Conservation (phyloP, 2,329 filamentous ascomycete genomes). For the Trichoderma brevicompactum region DNA sequence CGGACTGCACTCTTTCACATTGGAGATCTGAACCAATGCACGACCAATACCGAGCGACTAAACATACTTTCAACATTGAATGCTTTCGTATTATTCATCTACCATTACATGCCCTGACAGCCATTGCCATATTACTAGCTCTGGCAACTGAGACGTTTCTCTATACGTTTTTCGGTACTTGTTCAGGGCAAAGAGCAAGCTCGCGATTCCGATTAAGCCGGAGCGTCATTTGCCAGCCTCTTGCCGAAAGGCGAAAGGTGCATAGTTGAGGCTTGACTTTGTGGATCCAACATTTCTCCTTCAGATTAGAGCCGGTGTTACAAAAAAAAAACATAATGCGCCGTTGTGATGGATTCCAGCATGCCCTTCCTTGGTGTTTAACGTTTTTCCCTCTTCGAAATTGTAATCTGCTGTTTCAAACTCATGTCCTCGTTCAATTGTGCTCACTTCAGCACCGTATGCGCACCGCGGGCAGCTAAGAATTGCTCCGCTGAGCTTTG, state of each 20-base stretch:
- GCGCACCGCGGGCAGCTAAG: constrained; percentile 85
- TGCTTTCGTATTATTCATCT: constrained; percentile 26
- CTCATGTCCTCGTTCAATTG: not conserved
- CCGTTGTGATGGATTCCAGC: not conserved
- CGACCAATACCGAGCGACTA: not conserved
- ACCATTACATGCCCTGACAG: constrained; percentile 56
- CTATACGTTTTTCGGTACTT: constrained; percentile 80
- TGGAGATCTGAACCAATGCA: not conserved
- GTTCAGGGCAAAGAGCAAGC: constrained; percentile 78
- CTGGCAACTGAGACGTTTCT: constrained; percentile 66
- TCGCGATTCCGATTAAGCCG: constrained; percentile 95
- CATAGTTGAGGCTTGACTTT: constrained; percentile 97
- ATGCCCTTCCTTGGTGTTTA: not conserved
- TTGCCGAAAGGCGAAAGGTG: constrained; percentile 77
- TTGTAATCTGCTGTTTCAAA: constrained; percentile 1
- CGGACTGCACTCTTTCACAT: not conserved
- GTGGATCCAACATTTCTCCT: constrained; percentile 71
- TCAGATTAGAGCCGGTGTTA: not conserved
- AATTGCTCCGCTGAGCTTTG: constrained; percentile 87
- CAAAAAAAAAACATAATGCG: not conserved
- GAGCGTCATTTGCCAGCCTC: constrained; percentile 87
- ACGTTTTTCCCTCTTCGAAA: not conserved
- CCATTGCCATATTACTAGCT: constrained; percentile 48
- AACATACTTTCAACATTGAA: not conserved
- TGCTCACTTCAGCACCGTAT: constrained; percentile 84